These are phyloP conservation scores for Volutella citrinella DNA, from an alignment of 2,329 filamentous ascomycete genomes.

Conservation along the genomic window DNA sequence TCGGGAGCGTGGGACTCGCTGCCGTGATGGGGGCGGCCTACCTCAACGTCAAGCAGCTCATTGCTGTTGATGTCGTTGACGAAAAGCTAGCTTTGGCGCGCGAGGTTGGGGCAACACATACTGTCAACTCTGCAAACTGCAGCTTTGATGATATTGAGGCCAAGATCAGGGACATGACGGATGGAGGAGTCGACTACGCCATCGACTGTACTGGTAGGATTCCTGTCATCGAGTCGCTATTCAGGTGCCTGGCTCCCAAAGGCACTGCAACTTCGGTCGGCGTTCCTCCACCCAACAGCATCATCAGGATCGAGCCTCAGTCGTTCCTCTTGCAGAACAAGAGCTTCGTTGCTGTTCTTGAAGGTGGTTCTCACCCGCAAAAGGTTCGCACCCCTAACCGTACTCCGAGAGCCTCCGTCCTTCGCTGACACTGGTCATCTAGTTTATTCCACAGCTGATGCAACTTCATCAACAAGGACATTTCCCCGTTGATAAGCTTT, in stretches of 20 bases:
- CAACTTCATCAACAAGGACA: conserved; percentile 4
- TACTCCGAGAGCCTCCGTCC: not conserved
- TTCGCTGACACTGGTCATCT: not conserved
- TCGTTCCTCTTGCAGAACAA: conserved; percentile 5
- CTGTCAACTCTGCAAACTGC: not conserved
- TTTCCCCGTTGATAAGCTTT: conserved; percentile 6
- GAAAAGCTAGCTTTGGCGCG: conserved; percentile 2
- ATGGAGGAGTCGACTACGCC: conserved; percentile 6
- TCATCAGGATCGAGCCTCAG: conserved; percentile 2
- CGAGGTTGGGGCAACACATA: conserved; percentile 6
- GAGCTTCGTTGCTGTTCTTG: conserved; percentile 1
- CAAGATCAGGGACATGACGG: not conserved
- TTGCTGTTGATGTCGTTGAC: conserved; percentile 4
- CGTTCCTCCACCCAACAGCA: conserved; percentile 6
- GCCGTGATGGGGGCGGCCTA: conserved; percentile 9
- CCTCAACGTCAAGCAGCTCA: conserved; percentile 2
- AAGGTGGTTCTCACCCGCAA: conserved; percentile 6
- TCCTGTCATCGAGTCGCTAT: conserved; percentile 7
- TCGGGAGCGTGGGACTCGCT: conserved; percentile 10
- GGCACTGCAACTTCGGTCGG: conserved; percentile 9
- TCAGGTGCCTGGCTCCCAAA: conserved; percentile 7
- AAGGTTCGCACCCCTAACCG: conserved; percentile 1
- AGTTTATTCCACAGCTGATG: conserved; percentile 8
- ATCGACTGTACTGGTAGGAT: conserved; percentile 9
- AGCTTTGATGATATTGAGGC: not conserved